Evolutionary conservation across 2,329 filamentous ascomycete species (phyloP).

Genomic region (Talaromyces sp.): DNA sequence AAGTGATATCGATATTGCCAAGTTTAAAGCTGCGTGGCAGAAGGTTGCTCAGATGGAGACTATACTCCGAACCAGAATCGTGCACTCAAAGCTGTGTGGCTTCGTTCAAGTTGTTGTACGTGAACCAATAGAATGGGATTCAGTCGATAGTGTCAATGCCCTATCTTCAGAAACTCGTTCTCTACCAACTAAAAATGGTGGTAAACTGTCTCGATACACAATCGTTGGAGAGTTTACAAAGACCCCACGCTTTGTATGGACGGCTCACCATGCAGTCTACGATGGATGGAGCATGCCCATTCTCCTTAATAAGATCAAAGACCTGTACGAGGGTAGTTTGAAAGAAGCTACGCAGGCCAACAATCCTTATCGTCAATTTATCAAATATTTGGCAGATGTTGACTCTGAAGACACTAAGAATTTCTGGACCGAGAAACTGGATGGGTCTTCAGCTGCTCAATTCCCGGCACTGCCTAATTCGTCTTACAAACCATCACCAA

Average conservation of each 20-base stretch:
- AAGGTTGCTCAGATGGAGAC: slow-evolving; percentile 25
- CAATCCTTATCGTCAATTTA: slow-evolving; percentile 9
- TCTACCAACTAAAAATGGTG: slow-evolving; percentile 10
- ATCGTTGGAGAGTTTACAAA: slow-evolving; percentile 4
- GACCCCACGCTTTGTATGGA: slow-evolving; percentile 28
- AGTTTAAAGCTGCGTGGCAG: slow-evolving; percentile 36
- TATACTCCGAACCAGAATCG: slow-evolving; percentile 38
- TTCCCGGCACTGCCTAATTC: slow-evolving; percentile 12
- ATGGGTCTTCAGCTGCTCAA: slow-evolving; percentile 7
- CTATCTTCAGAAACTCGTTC: slow-evolving; percentile 6
- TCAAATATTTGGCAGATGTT: slow-evolving; percentile 10
- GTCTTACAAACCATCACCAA: slow-evolving; percentile 9
- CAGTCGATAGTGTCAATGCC: slow-evolving; percentile 4
- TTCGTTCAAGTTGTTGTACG: slow-evolving; percentile 25
- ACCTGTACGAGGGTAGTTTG: slow-evolving; percentile 4
- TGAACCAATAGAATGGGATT: slow-evolving; percentile 17
- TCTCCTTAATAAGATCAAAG: slow-evolving; percentile 14
- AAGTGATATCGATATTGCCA: slow-evolving; percentile 22
- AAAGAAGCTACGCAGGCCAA: not conserved
- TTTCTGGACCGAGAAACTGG: slow-evolving; percentile 16
- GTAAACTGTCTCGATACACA: slow-evolving; percentile 9
- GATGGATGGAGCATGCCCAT: slow-evolving; percentile 30
- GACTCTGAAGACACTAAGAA: slow-evolving; percentile 17
- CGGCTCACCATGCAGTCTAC: slow-evolving; percentile 40
- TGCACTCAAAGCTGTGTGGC: slow-evolving; percentile 19